Evolutionary conservation across 148 eudicot species (phyloP), one percentile per base, ranked within the genome.

Genomic region (Chenopodium quinoa): DNA sequence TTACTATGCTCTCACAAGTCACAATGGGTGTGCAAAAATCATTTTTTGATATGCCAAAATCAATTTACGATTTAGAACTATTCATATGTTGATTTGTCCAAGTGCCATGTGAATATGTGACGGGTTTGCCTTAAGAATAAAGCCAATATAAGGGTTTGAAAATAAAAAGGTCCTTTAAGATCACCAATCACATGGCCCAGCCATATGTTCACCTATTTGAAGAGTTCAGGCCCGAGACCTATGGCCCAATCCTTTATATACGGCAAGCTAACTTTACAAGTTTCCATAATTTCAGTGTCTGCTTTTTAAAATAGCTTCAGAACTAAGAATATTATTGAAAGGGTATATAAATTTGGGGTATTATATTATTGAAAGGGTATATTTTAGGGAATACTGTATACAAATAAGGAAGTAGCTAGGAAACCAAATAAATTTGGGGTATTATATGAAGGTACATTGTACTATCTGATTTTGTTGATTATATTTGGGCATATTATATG

Each of bases 381-480:
- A 12, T 50, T 5, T 40, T 40, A 40, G 44, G 44, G 44, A 40
- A 6, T 40, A 3, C 27, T 8, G 31, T 22, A 56, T 56, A n/a
- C 31, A 75, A 40, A 54, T 4, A 34, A 17, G 71, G 75, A 62
- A 80, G 60, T 9, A 25, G 17, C 40, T 27, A 73, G 66, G 69
- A 67, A 75, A 68, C 79, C 66, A 68, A 66, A 37, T 19, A 52
- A 31, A 2, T 54, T 70, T 7, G 32, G 66, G 32, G 23, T 47
- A 34, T 54, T 37, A 0, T 60, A 32, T 58, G 44, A 23, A 62
- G 81, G 84, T 82, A 71, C 77, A 72, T 31, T 77, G 84, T 76
- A 76, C 62, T 76, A 0, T 56, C 50, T 69, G 80, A 76, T 76
- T 72, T 76, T 50, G 63, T 71, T 71, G 80, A 77, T 82, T 69